Evolutionary conservation across 1,284 basidiomycete genomes (phyloP), one percentile per base, ranked within the genome.

Genomic region (Pisolithus thermaeus): DNA sequence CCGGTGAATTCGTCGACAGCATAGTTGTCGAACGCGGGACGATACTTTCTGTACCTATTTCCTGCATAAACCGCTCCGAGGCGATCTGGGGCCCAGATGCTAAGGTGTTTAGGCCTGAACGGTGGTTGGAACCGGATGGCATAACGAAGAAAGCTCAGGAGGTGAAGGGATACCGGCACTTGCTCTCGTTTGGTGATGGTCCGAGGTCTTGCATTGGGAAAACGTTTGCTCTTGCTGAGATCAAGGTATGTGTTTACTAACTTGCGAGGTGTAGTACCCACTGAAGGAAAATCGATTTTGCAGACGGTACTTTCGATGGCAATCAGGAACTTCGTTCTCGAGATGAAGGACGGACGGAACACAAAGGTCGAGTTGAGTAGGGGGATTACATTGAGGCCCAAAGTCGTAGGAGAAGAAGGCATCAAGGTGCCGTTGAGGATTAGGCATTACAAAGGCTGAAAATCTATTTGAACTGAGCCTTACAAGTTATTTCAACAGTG

Each of bases 1-100:
- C 66, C 0, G 79, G 78, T 0, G 54, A 70, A 42, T 53, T 60
- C 0, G 66, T 76, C 6, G 63, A 70, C 43, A 66, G 68, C 28
- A 62, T 83, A 41, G 54, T 68, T 1, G 63, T 83, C 42, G 59
- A 69, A 12, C 78, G 77, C 57, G 79, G 79, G 6, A 72, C 73
- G 0, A 46, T 58, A 1, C 52, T 83, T 8, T 61, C 57, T 1
- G 64, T 75, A 0, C 72, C 79, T 0, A 69, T 76, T 20, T 47
- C 57, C 1, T 61, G 61, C 20, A 71, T 83, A 40, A 81, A 84
- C 59, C 62, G 66, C 42, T 80, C 71, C 46, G 73, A 60, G 52
- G 67, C 58, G 32, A 63, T 81, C 27, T 84, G 81, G 73, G 78
- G 71, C 2, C 30, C 59, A 1, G 65, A 73, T 49, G 68, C 71